Evolutionary conservation across 1,284 basidiomycete genomes (phyloP).

Genomic region (Moniliophthora roreri): DNA sequence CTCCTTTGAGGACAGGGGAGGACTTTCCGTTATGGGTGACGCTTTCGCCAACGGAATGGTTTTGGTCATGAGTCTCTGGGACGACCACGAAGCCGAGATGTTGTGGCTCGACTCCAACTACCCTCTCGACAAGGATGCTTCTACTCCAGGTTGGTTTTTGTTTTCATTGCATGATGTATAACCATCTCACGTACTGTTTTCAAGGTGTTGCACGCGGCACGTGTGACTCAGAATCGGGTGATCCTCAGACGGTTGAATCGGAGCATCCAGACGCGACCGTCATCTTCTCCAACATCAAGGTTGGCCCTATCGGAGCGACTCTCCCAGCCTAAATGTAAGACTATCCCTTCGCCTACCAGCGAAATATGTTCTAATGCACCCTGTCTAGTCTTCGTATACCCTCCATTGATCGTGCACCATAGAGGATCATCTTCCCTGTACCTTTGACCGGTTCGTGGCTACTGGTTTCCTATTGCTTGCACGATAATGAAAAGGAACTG

Average conservation of each 20-base stretch:
- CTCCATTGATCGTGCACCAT: too few species aligned
- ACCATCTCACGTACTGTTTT: too few species aligned
- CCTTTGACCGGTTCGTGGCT: too few species aligned
- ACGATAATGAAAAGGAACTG: too few species aligned
- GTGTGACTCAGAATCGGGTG: constrained; percentile 40
- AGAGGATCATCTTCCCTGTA: too few species aligned
- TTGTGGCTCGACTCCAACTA: constrained; percentile 49
- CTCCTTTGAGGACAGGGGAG: constrained; percentile 38
- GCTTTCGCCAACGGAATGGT: constrained; percentile 39
- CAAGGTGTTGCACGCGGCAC: constrained; percentile 43
- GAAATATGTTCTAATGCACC: too few species aligned
- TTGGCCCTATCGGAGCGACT: constrained; percentile 41
- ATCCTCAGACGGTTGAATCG: constrained; percentile 35
- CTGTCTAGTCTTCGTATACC: too few species aligned
- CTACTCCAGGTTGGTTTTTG: too few species aligned
- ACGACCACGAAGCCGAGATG: constrained; percentile 44
- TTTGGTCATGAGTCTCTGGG: constrained; percentile 42
- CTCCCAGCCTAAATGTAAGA: constrained; percentile 15
- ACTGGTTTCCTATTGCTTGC: too few species aligned
- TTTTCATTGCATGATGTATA: too few species aligned
- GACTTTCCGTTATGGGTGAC: constrained; percentile 36
- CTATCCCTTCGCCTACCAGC: too few species aligned
- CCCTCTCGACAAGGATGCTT: constrained; percentile 32
- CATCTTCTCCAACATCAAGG: constrained; percentile 46
- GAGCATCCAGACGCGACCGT: constrained; percentile 30